Conservation (phyloP, 176 grass and related monocot species). For the Musa acuminata region DNA sequence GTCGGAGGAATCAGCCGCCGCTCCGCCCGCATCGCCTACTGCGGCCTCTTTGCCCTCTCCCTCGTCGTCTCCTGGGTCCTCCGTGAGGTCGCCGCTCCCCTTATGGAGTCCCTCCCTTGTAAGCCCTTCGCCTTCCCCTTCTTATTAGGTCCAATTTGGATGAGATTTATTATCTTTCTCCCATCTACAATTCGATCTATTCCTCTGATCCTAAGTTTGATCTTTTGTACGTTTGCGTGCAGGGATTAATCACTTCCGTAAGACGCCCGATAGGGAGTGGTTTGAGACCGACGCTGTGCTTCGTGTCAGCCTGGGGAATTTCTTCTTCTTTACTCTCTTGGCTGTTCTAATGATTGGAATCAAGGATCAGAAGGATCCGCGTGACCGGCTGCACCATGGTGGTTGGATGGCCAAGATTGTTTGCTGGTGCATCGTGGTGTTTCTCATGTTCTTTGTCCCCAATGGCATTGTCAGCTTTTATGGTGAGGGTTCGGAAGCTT, state of each 20-base stretch:
- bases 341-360: constrained; percentile 86
- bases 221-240: neutral
- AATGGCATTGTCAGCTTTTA: constrained; percentile 91
- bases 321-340: constrained; percentile 94
- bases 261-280: constrained; percentile 95
- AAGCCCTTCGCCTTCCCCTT: neutral
- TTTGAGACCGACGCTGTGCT: constrained; percentile 98
- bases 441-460: constrained; percentile 98
- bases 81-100: constrained; percentile 92
- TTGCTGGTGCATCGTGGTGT: constrained; percentile 72
- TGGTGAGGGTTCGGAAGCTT: constrained; percentile 28
- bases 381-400: constrained; percentile 91
- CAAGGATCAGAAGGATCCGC: constrained; percentile 98
- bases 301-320: constrained; percentile 93
- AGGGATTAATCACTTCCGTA: constrained; percentile 99
- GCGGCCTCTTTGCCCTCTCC: constrained; percentile 95
- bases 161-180: too few species aligned
- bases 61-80: constrained; percentile 90
- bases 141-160: neutral
- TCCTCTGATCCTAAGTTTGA: neutral
- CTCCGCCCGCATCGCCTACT: constrained; percentile 96
- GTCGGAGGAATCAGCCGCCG: constrained; percentile 95
- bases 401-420: constrained; percentile 98
- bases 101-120: constrained; percentile 93
- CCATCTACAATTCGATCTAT: neutral